Evolutionary conservation across 2,329 filamentous ascomycete species (phyloP), one percentile per base, ranked within the genome.

Genomic region (Cladosporium sp.): DNA sequence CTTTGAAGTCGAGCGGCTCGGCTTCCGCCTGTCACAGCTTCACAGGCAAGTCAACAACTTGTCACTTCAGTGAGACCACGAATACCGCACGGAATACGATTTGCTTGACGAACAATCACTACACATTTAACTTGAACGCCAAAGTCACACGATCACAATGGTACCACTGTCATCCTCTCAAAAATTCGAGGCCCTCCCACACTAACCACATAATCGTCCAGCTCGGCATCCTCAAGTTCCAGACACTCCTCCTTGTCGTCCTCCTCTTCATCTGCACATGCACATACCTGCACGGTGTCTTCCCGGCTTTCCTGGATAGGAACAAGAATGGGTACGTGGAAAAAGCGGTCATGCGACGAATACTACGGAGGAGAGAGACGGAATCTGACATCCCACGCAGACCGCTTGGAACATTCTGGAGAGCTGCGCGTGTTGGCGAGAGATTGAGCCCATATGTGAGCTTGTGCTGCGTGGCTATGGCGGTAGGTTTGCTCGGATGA

Each of bases 171-270:
- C 35, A 53, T 49, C 7, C 33, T 10, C 23, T n/a, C 52, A 52
- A 52, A 60, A 52, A 50, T 44, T 56, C 50, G 18, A 26, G 18
- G 2, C n/a, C 4, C 28, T 29, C 49, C 14, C 49, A 31, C 3
- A 37, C 64, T 60, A 18, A 66, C 46, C 12, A 44, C n/a, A 37
- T 35, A 23, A 35, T 14, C 16, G 26, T 37, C 60, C 75, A 97
- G 95, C 91, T 95, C 67, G 95, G 95, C 64, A 90, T 99, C 75
- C 97, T 99, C 89, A 98, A 98, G 82, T 98, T 99, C 84, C 93
- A 97, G 80, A 96, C 93, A 66, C 90, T 98, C 72, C 87, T 99
- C 73, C 88, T 98, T 73, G 94, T 97, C 71, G 88, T 99, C 74
- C 88, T 99, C 61, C 90, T 99, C 72, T 88, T 96, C 72, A 96